phyloP scores from a whole-genome alignment of 495 filamentous ascomycete species.

The Penicillium silybi region DNA sequence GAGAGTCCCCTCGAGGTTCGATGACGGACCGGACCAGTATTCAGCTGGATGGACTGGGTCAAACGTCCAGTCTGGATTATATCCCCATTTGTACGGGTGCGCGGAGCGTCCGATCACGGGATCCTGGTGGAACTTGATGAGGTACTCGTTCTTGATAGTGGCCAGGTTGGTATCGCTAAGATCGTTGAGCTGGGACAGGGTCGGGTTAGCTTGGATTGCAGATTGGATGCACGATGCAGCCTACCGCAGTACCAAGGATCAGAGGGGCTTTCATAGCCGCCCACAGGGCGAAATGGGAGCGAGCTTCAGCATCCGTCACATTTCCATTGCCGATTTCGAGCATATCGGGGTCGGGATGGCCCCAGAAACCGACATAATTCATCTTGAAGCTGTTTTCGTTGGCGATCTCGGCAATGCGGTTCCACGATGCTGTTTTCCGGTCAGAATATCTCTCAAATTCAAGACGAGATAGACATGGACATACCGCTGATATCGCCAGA shows the following conservation, averaged over 20 bases:
- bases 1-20: slow-evolving; percentile 42
- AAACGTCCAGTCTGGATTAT: slow-evolving; percentile 60
- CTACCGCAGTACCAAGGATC: slow-evolving; percentile 52
- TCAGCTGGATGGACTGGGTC: slow-evolving; percentile 55
- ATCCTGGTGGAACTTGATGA: slow-evolving; percentile 64
- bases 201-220: slow-evolving; percentile 6
- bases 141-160: slow-evolving; percentile 54
- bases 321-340: slow-evolving; percentile 63
- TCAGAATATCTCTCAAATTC: slow-evolving; percentile 9
- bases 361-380: slow-evolving; percentile 49
- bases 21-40: slow-evolving; percentile 55
- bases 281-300: slow-evolving; percentile 54
- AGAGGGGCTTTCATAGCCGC: slow-evolving; percentile 55
- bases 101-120: slow-evolving; percentile 47
- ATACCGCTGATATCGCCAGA: slow-evolving; percentile 49
- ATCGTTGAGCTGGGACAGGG: slow-evolving; percentile 33
- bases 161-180: slow-evolving; percentile 42
- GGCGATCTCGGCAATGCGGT: slow-evolving; percentile 37
- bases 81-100: slow-evolving; percentile 63
- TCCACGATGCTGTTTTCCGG: slow-evolving; percentile 32
- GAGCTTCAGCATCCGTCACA: slow-evolving; percentile 46
- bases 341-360: slow-evolving; percentile 63
- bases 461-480: slow-evolving; percentile 17
- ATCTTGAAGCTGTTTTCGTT: slow-evolving; percentile 45
- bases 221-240: slow-evolving; percentile 5